Percentiles rank a stretch among this genome's conserved stretches.
Evolutionary conservation across 148 eudicot species (phyloP).

Genomic region (Chenopodium quinoa): DNA sequence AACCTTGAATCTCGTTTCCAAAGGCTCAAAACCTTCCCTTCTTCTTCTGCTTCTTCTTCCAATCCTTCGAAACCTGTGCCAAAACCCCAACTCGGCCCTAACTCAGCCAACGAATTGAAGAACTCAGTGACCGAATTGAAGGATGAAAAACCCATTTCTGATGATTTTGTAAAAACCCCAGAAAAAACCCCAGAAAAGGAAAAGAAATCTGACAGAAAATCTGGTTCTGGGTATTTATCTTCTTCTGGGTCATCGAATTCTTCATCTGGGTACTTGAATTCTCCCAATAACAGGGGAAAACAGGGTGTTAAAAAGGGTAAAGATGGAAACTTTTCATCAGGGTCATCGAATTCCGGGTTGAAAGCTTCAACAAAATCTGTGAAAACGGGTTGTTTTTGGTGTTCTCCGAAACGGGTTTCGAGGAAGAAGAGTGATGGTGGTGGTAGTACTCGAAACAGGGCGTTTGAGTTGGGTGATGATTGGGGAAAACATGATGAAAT

Average conservation of each 20-base stretch:
- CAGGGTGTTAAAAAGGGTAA: conserved; percentile 21
- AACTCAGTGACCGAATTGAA: background rate
- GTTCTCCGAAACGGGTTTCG: conserved; percentile 64
- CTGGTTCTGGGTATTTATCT: conserved; percentile 32
- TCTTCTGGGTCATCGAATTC: conserved; percentile 36
- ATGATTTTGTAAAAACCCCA: conserved; percentile 18
- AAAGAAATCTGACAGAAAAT: conserved; percentile 14
- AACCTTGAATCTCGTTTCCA: conserved; percentile 75
- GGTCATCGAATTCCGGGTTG: conserved; percentile 31
- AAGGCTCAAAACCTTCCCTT: conserved; percentile 46
- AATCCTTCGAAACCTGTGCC: background rate
- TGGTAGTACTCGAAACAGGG: conserved; percentile 29
- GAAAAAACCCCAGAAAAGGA: background rate
- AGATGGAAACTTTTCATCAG: conserved; percentile 29
- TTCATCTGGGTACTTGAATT: conserved; percentile 30
- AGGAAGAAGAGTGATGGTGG: conserved; percentile 36
- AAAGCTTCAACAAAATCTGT: conserved; percentile 37
- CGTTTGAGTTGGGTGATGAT: conserved; percentile 30
- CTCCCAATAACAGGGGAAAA: conserved; percentile 31
- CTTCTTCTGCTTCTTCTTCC: background rate
- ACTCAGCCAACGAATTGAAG: conserved; percentile 14
- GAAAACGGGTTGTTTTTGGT: conserved; percentile 75
- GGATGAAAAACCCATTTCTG: conserved; percentile 15
- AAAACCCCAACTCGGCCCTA: conserved; percentile 21
- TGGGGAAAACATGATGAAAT: conserved; percentile 53